A percentile compares a stretch with the other conserved stretches of the same genome.
Conservation (phyloP, 2,329 filamentous ascomycete species). For the Fusarium buxicola region DNA sequence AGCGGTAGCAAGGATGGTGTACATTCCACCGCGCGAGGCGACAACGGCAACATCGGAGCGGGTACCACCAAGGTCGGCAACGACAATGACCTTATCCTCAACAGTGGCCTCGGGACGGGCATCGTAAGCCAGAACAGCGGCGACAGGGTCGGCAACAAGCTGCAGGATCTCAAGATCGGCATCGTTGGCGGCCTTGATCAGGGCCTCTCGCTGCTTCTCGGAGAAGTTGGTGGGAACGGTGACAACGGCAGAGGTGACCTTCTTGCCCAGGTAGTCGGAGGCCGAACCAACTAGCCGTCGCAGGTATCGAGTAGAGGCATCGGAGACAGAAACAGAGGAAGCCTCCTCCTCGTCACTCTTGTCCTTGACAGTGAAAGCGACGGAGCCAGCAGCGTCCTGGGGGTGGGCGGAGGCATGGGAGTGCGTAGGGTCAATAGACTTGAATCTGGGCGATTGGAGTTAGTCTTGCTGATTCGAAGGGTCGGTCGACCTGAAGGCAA, state of each 20-base stretch:
- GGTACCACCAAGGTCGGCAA: constrained; percentile 92
- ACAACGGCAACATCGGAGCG: constrained; percentile 92
- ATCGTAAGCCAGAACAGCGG: constrained; percentile 91
- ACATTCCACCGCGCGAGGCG: constrained; percentile 93
- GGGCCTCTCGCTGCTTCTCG: constrained; percentile 85
- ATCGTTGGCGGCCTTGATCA: constrained; percentile 80
- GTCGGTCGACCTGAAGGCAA: background rate
- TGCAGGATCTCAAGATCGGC: constrained; percentile 92
- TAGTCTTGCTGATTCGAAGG: constrained; percentile 29
- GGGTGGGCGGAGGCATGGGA: constrained; percentile 95
- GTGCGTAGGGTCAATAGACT: constrained; percentile 95
- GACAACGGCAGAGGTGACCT: constrained; percentile 93
- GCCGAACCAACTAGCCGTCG: constrained; percentile 84
- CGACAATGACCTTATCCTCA: constrained; percentile 89
- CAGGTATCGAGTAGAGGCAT: constrained; percentile 87
- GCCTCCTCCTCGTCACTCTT: constrained; percentile 69
- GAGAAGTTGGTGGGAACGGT: constrained; percentile 94
- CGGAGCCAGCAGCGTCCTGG: constrained; percentile 74
- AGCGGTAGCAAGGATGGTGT: constrained; percentile 90
- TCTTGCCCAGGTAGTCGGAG: constrained; percentile 91
- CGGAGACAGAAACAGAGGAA: constrained; percentile 80
- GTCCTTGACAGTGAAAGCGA: constrained; percentile 88
- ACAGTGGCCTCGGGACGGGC: constrained; percentile 80
- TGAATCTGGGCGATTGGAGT: constrained; percentile 68
- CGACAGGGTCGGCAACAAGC: constrained; percentile 90